These are phyloP conservation scores for Venturia nashicola DNA, from an alignment of 2,329 filamentous ascomycete genomes.

Conservation along the genomic window DNA sequence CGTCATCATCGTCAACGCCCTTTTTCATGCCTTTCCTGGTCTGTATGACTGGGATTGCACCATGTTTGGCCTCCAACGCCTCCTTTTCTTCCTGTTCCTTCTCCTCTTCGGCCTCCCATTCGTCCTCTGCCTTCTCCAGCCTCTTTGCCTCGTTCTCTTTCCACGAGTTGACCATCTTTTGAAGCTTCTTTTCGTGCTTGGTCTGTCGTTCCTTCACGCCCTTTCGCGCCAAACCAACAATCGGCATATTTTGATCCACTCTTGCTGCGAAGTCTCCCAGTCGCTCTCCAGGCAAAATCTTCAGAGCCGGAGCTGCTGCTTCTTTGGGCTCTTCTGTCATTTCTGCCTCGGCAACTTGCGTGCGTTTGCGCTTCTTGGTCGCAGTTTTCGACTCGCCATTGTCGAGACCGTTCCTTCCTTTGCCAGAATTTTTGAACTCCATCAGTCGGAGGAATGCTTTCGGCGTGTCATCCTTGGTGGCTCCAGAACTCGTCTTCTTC, in stretches of 20 bases:
- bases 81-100: conserved; percentile 51
- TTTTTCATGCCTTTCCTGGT: conserved; percentile 31
- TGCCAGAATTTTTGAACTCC: conserved; percentile 52
- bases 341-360: conserved; percentile 18
- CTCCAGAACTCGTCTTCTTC: conserved; percentile 19
- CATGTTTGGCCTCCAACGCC: conserved; percentile 49
- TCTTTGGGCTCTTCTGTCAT: conserved; percentile 11
- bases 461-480: conserved; percentile 65
- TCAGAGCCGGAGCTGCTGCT: conserved; percentile 34
- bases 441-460: conserved; percentile 80
- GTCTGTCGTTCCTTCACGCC: conserved; percentile 60
- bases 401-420: conserved; percentile 53
- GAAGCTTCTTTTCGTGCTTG: conserved; percentile 71
- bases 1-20: conserved; percentile 44
- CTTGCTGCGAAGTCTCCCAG: conserved; percentile 70
- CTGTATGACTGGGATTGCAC: conserved; percentile 48
- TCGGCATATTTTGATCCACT: conserved; percentile 72
- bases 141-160: conserved; percentile 39
- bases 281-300: conserved; percentile 72
- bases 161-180: conserved; percentile 46
- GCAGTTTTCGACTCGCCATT: conserved; percentile 40
- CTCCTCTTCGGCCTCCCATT: conserved; percentile 53
- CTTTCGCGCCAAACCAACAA: conserved; percentile 51
- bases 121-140: conserved; percentile 68
- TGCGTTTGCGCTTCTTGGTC: conserved; percentile 36